These are phyloP conservation scores for Albifimbria verrucaria DNA, from an alignment of 2,329 filamentous ascomycete genomes.

Conservation along the genomic window DNA sequence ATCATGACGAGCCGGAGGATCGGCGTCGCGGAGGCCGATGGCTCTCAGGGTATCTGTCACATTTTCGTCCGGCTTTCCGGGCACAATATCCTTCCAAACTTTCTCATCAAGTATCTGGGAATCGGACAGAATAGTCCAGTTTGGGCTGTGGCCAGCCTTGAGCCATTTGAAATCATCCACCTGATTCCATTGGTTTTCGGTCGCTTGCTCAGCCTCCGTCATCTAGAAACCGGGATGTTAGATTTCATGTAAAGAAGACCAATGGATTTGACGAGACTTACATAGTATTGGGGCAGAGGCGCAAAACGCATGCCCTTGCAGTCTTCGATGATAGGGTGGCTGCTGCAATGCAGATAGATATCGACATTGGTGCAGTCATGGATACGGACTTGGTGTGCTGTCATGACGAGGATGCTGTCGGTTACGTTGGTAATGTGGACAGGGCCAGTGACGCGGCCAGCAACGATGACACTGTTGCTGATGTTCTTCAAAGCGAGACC, in stretches of 20 bases:
- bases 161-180: slow-evolving; percentile 99
- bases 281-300: slow-evolving; percentile 66
- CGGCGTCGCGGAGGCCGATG: slow-evolving; percentile 35
- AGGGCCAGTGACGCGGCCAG: slow-evolving; percentile 74
- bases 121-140: slow-evolving; percentile 72
- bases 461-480: slow-evolving; percentile 67
- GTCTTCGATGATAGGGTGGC: slow-evolving; percentile 91
- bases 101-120: slow-evolving; percentile 56
- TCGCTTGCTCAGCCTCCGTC: slow-evolving; percentile 23
- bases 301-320: slow-evolving; percentile 78
- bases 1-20: background rate
- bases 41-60: slow-evolving; percentile 63
- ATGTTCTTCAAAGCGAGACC: slow-evolving; percentile 67
- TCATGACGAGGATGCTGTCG: slow-evolving; percentile 73
- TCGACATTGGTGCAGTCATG: slow-evolving; percentile 80
- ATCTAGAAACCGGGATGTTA: no score
- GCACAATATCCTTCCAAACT: slow-evolving; percentile 67
- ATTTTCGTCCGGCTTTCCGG: slow-evolving; percentile 58
- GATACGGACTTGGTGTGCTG: slow-evolving; percentile 85
- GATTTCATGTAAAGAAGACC: no score
- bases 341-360: slow-evolving; percentile 78
- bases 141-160: slow-evolving; percentile 78
- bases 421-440: slow-evolving; percentile 76
- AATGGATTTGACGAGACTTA: slow-evolving; percentile 39
- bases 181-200: slow-evolving; percentile 75